Evolutionary conservation across 306 rosid species (phyloP).

Genomic region (Prunus dulcis): DNA sequence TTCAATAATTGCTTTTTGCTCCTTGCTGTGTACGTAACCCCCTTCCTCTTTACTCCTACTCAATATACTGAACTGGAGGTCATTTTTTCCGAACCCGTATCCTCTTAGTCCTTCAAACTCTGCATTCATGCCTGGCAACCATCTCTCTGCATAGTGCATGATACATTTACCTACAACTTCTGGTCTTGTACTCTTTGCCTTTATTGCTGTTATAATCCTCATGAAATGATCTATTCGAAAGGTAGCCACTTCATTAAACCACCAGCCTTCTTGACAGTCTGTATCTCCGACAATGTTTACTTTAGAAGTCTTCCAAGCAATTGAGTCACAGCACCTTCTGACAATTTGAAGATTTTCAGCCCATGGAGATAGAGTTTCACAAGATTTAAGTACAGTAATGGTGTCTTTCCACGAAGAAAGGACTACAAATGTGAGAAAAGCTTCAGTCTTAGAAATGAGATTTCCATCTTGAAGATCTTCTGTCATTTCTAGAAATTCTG

Average conservation of each 20-base stretch:
- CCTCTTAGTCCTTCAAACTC: slow-evolving; percentile 75
- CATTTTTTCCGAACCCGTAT: slow-evolving; percentile 60
- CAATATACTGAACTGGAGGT: slow-evolving; percentile 55
- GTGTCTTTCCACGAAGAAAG: slow-evolving; percentile 93
- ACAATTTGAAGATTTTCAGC: slow-evolving; percentile 89
- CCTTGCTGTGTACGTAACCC: slow-evolving; percentile 50
- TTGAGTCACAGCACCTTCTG: slow-evolving; percentile 91
- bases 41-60: slow-evolving; percentile 46
- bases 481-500: slow-evolving; percentile 89
- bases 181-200: slow-evolving; percentile 58
- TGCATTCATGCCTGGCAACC: slow-evolving; percentile 60
- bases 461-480: slow-evolving; percentile 86
- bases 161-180: slow-evolving; percentile 74
- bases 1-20: slow-evolving; percentile 67
- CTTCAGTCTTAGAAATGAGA: slow-evolving; percentile 76
- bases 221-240: slow-evolving; percentile 66
- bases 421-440: slow-evolving; percentile 88
- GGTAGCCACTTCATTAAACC: slow-evolving; percentile 52
- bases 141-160: slow-evolving; percentile 68
- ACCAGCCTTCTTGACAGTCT: slow-evolving; percentile 53
- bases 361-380: slow-evolving; percentile 86
- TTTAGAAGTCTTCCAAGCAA: slow-evolving; percentile 81
- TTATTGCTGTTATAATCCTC: slow-evolving; percentile 64
- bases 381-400: slow-evolving; percentile 64
- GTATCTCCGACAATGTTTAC: slow-evolving; percentile 38